Conservation (phyloP, 2,329 filamentous ascomycete species). For the Cercospora beticola region DNA sequence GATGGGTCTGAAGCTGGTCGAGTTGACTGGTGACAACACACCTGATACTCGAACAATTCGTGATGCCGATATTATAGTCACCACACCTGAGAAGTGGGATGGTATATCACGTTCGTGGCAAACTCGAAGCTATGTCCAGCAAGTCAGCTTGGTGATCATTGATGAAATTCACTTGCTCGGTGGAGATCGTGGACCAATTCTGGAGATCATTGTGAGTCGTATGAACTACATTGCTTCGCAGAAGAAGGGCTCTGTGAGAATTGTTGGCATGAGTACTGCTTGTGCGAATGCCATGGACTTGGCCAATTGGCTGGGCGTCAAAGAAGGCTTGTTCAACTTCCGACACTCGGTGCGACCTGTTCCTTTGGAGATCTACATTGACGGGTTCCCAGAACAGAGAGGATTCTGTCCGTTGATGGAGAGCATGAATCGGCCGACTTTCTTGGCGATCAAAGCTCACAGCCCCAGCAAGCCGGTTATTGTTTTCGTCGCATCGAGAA, state of each 20-base stretch:
- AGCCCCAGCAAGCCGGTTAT: conserved; percentile 97
- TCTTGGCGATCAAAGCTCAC: conserved; percentile 93
- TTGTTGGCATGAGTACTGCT: conserved; percentile 98
- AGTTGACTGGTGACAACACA: conserved; percentile 96
- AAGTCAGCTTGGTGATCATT: conserved; percentile 95
- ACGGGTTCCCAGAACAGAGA: conserved; percentile 91
- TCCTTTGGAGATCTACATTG: conserved; percentile 92
- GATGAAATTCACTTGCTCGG: conserved; percentile 98
- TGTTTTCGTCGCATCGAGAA: conserved; percentile 92
- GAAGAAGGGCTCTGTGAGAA: conserved; percentile 80
- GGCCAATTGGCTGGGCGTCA: conserved; percentile 95
- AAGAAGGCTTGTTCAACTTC: conserved; percentile 94
- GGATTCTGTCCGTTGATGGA: conserved; percentile 98
- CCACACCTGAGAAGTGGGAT: conserved; percentile 99
- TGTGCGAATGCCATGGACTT: conserved; percentile 94
- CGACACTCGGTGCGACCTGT: conserved; percentile 95
- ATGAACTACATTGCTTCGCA: conserved; percentile 99
- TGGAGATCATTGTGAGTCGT: conserved; percentile 88
- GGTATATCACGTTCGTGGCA: conserved; percentile 99
- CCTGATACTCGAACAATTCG: conserved; percentile 94
- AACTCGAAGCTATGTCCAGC: conserved; percentile 90
- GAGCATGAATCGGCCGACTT: conserved; percentile 97
- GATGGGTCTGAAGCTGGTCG: conserved; percentile 85
- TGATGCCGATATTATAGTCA: conserved; percentile 96
- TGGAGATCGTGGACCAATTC: conserved; percentile 91